Evolutionary conservation across 805 yeast species (phyloP).

Genomic region (Teunomyces cretensis): DNA sequence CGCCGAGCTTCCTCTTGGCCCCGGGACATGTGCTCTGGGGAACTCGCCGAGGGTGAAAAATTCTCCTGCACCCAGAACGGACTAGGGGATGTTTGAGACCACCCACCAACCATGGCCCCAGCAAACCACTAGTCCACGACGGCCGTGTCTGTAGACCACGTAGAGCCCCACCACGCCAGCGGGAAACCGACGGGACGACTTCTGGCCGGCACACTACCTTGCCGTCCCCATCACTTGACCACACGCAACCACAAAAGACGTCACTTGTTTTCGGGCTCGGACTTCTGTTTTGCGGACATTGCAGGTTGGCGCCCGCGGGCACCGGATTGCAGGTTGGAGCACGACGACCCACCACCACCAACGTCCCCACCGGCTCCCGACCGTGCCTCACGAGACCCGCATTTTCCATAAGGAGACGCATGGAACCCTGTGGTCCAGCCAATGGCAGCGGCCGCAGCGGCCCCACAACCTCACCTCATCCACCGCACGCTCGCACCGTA

Average conservation of each 20-base stretch:
- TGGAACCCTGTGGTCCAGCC: conserved; percentile 3
- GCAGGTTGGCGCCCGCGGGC: neutral
- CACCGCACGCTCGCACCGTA: conserved; percentile 1
- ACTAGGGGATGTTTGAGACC: neutral
- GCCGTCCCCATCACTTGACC: neutral
- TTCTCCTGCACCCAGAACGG: neutral
- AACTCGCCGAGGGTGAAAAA: neutral
- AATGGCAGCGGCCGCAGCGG: neutral
- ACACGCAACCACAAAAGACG: neutral
- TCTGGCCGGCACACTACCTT: too few species aligned
- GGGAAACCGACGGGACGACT: too few species aligned
- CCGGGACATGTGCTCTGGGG: neutral
- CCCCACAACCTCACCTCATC: neutral
- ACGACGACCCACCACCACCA: neutral
- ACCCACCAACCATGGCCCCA: too few species aligned
- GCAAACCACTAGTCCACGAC: too few species aligned
- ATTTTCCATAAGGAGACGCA: neutral
- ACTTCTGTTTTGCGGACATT: conserved; percentile 12
- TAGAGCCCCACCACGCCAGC: too few species aligned
- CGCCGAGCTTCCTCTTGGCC: neutral
- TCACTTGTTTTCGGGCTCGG: conserved; percentile 13
- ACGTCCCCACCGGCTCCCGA: neutral
- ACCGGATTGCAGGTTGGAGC: neutral
- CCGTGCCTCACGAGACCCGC: neutral
- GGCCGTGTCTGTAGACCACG: too few species aligned